Evolutionary conservation across 495 filamentous ascomycete genomes (phyloP), one percentile per base, ranked within the genome.

Genomic region (Xylaria longipes): DNA sequence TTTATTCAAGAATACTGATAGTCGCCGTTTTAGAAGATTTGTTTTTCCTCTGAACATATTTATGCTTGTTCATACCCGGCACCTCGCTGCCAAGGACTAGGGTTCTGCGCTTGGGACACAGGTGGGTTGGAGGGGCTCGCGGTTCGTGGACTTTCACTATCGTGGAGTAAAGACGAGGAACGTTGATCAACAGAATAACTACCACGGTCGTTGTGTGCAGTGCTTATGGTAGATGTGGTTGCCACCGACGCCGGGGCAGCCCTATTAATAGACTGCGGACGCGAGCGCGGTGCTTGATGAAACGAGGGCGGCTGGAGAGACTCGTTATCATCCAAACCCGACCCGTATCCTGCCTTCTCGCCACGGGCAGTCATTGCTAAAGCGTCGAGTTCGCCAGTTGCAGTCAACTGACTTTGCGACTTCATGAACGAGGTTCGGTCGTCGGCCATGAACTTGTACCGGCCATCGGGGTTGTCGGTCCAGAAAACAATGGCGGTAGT

Each of bases 391-490:
- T 99, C 96, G 20, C 92, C 95, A 22, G 82, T 83, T 12, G 83
- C 80, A 43, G 87, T 92, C 71, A 98, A 86, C 73, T 94, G 89
- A 17, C 91, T 92, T 75, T 97, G 92, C 14, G 95, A 98, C 85
- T 99, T 99, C 90, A 98, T 98, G 81, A 98, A 98, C 5, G 95
- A 97, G 57, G 93, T 94, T 65, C 96, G 92, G 81, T 98, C 96
- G 77, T 98, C 96, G 62, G 91, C 90, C 94, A 99, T 98, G 65
- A 93, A 93, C 81, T 98, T 94, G 82, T 98, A 99, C 35, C 96
- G 92, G 41, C 92, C 92, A 77, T 99, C 96, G 12, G 96, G 96
- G 83, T 99, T 96, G 85, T 97, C 97, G 46, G 93, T 92, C 75
- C 94, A 87, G 71, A 98, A 85, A 29, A 95, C 91, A 74, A 94